A percentile compares a stretch with the other conserved stretches of the same genome.
These are phyloP conservation scores for Coelastrella sp. DNA, from an alignment of 139 green algal species.

Conservation along the genomic window DNA sequence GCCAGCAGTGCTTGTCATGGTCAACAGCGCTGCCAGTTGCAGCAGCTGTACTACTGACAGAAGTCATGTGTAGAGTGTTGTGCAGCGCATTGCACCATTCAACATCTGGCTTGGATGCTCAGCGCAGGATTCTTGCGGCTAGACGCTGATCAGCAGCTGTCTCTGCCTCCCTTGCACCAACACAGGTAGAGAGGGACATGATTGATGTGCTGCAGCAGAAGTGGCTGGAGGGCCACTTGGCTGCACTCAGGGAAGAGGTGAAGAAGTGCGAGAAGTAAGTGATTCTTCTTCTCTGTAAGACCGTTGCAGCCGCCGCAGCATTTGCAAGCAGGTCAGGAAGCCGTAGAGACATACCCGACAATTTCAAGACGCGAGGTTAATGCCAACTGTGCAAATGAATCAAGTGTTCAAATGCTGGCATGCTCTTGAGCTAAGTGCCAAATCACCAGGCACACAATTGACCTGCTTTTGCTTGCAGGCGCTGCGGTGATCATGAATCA, in stretches of 20 bases:
- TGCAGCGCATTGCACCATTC: background rate
- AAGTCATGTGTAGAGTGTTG: background rate
- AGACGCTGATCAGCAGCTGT: too few relatives aligned
- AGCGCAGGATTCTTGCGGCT: too few relatives aligned
- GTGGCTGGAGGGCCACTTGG: conserved; percentile 53
- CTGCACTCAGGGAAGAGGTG: conserved; percentile 25
- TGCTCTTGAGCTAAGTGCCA: background rate
- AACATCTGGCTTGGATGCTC: background rate
- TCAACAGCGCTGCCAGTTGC: background rate
- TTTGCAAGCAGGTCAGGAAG: too few relatives aligned
- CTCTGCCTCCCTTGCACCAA: background rate
- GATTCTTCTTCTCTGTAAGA: too few relatives aligned
- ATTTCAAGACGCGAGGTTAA: too few relatives aligned
- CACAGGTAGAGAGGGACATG: conserved; percentile 49
- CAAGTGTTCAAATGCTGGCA: too few relatives aligned
- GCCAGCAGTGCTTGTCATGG: too few relatives aligned
- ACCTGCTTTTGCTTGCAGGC: background rate
- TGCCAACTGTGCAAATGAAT: too few relatives aligned
- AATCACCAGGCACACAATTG: background rate
- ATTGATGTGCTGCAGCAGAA: conserved; percentile 66
- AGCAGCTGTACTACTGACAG: background rate
- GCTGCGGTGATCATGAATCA: conserved; percentile 30
- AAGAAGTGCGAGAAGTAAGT: conserved; percentile 21
- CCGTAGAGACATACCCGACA: too few relatives aligned
- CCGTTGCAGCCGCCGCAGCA: too few relatives aligned